These are phyloP conservation scores for Thalia dealbata DNA, from an alignment of 176 grass and related monocot genomes.

Conservation along the genomic window DNA sequence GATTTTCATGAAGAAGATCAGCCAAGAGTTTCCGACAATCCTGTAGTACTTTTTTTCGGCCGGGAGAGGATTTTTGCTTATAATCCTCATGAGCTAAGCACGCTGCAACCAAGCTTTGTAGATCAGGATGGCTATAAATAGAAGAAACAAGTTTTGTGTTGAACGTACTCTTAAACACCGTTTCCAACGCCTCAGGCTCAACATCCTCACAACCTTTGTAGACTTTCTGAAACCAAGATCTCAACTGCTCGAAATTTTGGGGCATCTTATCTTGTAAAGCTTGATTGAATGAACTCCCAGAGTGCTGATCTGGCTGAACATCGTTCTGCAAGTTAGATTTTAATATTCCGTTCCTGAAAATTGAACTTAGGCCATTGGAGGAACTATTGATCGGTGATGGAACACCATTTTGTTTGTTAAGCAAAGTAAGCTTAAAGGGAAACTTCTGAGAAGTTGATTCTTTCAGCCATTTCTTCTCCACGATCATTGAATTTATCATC, in stretches of 20 bases:
- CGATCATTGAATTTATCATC: conserved; percentile 43
- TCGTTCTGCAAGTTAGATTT: background rate
- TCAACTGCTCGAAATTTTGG: conserved; percentile 12
- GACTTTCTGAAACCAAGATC: conserved; percentile 14
- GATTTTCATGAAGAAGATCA: conserved; percentile 47
- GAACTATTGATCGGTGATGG: conserved; percentile 23
- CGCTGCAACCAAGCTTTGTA: conserved; percentile 6
- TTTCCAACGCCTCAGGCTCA: conserved; percentile 10
- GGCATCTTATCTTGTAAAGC: background rate
- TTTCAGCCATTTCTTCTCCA: conserved; percentile 70
- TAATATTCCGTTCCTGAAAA: conserved; percentile 1
- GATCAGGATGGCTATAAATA: conserved; percentile 7
- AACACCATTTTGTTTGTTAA: conserved; percentile 28
- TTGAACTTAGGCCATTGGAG: conserved; percentile 27
- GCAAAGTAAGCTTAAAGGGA: conserved; percentile 43
- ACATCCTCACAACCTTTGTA: background rate
- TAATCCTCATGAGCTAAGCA: background rate
- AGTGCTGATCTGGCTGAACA: conserved; percentile 2
- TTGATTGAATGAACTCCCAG: background rate
- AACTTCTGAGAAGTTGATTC: conserved; percentile 36
- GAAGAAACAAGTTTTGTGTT: conserved; percentile 1
- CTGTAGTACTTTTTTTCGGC: conserved; percentile 49
- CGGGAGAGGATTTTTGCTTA: conserved; percentile 5
- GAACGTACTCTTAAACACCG: conserved; percentile 11
- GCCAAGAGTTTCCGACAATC: conserved; percentile 48